Evolutionary conservation across 1,284 basidiomycete genomes (phyloP).

Genomic region (Phlebopus sp.): DNA sequence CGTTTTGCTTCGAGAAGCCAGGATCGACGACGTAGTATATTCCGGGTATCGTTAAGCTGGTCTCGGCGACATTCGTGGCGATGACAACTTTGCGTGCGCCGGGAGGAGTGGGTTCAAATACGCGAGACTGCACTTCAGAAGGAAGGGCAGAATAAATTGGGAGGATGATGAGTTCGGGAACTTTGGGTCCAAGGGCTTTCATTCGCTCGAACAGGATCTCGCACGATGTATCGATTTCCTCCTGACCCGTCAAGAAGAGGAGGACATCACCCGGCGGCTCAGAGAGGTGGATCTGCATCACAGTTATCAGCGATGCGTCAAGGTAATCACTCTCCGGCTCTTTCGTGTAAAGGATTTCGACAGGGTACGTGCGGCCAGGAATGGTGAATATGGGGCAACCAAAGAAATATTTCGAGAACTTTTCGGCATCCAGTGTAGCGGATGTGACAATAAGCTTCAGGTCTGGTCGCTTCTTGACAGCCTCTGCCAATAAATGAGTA

Average conservation of each 20-base stretch:
- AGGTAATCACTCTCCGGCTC: conserved; percentile 99
- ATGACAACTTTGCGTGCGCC: conserved; percentile 97
- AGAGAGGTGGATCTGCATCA: conserved; percentile 99
- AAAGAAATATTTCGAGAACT: conserved; percentile 99
- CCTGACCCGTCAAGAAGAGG: conserved; percentile 97
- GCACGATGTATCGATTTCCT: conserved; percentile 97
- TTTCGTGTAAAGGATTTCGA: conserved; percentile 97
- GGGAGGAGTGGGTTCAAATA: conserved; percentile 97
- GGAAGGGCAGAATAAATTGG: conserved; percentile 98
- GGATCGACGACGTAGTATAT: conserved; percentile 99
- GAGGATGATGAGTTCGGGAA: conserved; percentile 94
- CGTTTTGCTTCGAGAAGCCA: conserved; percentile 98
- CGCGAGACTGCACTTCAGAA: conserved; percentile 95
- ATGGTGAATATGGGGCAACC: conserved; percentile 99
- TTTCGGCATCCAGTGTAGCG: conserved; percentile 98
- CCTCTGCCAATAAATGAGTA: conserved; percentile 58
- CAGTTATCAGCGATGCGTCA: conserved; percentile 96
- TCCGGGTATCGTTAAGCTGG: conserved; percentile 95
- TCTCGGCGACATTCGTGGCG: conserved; percentile 99
- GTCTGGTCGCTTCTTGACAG: conserved; percentile 90
- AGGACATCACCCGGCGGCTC: conserved; percentile 96
- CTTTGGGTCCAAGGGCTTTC: conserved; percentile 95
- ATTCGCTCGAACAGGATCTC: conserved; percentile 98
- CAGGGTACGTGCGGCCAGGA: conserved; percentile 97
- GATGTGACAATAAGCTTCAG: conserved; percentile 98